These are phyloP conservation scores for Pseudomicrostroma phylloplanum DNA, from an alignment of 1,284 basidiomycete species.

Conservation along the genomic window DNA sequence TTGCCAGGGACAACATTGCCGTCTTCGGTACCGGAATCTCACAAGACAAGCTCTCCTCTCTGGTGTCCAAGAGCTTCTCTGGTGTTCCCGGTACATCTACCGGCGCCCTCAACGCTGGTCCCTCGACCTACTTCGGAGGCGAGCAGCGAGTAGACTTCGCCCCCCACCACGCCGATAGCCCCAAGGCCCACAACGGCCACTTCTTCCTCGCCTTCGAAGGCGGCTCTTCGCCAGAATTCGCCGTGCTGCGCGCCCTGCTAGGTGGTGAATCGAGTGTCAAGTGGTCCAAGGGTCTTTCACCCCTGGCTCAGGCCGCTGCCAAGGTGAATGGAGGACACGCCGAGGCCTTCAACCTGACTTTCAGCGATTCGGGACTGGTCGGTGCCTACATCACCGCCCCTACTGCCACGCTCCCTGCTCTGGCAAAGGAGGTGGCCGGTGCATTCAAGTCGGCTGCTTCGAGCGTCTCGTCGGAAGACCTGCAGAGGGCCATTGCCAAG, in stretches of 20 bases:
- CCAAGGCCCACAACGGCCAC: constrained; percentile 35
- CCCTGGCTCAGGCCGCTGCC: constrained; percentile 30
- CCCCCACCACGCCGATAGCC: constrained; percentile 36
- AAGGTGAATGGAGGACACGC: constrained; percentile 30
- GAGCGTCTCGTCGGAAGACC: constrained; percentile 29
- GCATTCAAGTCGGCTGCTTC: constrained; percentile 41
- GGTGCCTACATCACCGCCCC: constrained; percentile 45
- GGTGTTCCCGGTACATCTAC: constrained; percentile 21
- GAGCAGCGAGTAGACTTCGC: constrained; percentile 41
- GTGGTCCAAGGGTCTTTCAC: constrained; percentile 43
- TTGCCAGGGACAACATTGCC: constrained; percentile 47
- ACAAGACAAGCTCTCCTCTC: constrained; percentile 26
- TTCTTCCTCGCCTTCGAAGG: constrained; percentile 47
- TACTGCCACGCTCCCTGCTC: constrained; percentile 22
- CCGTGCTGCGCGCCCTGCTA: constrained; percentile 44
- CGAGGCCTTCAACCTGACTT: constrained; percentile 42
- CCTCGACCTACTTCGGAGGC: constrained; percentile 49
- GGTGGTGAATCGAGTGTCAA: constrained; percentile 46
- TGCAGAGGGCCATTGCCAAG: constrained; percentile 41
- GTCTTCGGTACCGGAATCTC: constrained; percentile 45
- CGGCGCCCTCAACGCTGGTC: constrained; percentile 17
- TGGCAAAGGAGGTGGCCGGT: constrained; percentile 29
- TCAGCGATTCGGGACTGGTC: constrained; percentile 43
- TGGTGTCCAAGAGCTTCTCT: constrained; percentile 36
- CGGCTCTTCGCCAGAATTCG: constrained; percentile 29